Evolutionary conservation across 2,329 filamentous ascomycete genomes (phyloP).

Genomic region (Zymoseptoria ardabiliae): DNA sequence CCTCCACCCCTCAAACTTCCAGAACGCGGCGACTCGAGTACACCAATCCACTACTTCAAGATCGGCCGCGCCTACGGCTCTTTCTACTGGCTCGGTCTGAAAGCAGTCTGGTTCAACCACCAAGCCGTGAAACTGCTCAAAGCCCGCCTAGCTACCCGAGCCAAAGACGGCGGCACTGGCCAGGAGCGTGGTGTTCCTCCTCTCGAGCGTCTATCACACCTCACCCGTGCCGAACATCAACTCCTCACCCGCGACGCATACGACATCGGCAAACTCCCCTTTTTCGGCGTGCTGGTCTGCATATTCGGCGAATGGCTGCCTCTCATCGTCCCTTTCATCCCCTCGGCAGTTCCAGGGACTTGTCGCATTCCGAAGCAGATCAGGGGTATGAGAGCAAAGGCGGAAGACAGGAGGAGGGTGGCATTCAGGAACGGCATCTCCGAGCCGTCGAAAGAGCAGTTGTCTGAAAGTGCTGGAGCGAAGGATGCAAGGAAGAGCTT

Average conservation of each 20-base stretch:
- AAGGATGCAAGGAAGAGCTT: conserved; percentile 30
- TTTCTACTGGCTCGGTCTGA: conserved; percentile 85
- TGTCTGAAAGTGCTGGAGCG: conserved; percentile 30
- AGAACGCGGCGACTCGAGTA: conserved; percentile 40
- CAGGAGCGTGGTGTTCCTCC: neutral
- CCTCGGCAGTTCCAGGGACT: conserved; percentile 66
- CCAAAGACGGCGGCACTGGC: conserved; percentile 2
- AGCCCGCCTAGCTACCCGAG: conserved; percentile 35
- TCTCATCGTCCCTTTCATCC: conserved; percentile 64
- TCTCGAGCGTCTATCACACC: conserved; percentile 8
- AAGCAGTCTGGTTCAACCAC: conserved; percentile 64
- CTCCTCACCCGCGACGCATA: conserved; percentile 59
- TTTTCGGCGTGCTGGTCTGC: conserved; percentile 68
- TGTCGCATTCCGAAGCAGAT: conserved; percentile 78
- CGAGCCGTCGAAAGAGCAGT: conserved; percentile 54
- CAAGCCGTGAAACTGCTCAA: conserved; percentile 40
- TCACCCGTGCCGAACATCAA: conserved; percentile 63
- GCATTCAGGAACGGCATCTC: conserved; percentile 58
- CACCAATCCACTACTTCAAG: conserved; percentile 49
- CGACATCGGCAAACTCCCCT: conserved; percentile 69
- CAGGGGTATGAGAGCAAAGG: conserved; percentile 46
- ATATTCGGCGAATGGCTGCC: conserved; percentile 83
- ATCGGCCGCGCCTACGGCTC: conserved; percentile 67
- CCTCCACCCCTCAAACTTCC: conserved; percentile 64
- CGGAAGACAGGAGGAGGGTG: conserved; percentile 46